Conservation (phyloP, 2,329 filamentous ascomycete species). For the Chaetoscypha palmicola region DNA sequence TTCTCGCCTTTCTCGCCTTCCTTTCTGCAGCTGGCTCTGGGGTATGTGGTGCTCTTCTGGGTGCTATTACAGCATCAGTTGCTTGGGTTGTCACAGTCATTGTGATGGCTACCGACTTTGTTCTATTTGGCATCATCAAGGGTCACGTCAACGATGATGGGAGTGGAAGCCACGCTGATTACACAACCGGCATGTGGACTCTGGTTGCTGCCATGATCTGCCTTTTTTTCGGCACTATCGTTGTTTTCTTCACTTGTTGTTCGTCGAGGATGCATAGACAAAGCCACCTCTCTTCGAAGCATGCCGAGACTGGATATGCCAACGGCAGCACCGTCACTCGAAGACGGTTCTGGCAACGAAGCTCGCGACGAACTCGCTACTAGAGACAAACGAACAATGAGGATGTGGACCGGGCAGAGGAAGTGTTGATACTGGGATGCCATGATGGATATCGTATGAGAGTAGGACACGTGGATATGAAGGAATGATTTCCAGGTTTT, state of each 20-base stretch:
- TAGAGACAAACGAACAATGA: no score
- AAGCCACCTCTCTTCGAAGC: conserved; percentile 4
- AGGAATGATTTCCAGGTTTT: neutral
- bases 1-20: conserved; percentile 52
- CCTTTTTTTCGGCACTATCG: conserved; percentile 46
- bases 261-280: conserved; percentile 31
- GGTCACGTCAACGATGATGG: conserved; percentile 43
- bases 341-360: conserved; percentile 19
- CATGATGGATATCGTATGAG: no score
- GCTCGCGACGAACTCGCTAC: conserved; percentile 8
- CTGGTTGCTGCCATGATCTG: conserved; percentile 48
- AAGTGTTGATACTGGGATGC: no score
- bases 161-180: conserved; percentile 32
- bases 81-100: conserved; percentile 44
- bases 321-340: conserved; percentile 9
- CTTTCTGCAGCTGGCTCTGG: conserved; percentile 46
- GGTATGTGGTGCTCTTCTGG: conserved; percentile 44
- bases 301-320: conserved; percentile 15
- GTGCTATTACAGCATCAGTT: conserved; percentile 41
- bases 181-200: conserved; percentile 51
- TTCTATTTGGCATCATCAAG: conserved; percentile 46
- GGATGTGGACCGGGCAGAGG: neutral
- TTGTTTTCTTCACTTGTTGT: conserved; percentile 58
- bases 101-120: conserved; percentile 50
- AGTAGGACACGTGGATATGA: neutral